phyloP scores from a whole-genome alignment of 257 asterid genomes.

The Rubia yunnanensis region DNA sequence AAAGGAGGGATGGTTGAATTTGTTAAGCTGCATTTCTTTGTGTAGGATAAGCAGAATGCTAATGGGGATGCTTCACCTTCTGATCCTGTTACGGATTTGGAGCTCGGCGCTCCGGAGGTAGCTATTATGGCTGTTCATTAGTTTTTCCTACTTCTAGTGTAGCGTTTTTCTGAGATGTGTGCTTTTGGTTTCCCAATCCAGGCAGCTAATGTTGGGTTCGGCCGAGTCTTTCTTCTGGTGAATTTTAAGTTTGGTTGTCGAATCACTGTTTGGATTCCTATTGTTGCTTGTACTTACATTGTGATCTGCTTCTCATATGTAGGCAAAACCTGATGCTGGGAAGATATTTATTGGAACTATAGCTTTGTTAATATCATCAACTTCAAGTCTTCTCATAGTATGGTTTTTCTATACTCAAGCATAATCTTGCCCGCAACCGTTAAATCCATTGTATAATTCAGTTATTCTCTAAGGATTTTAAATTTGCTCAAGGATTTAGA shows the following conservation, averaged over 20 bases:
- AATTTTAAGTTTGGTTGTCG: background rate
- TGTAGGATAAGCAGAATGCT: conserved; percentile 22
- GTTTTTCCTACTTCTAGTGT: background rate
- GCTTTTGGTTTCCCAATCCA: conserved; percentile 17
- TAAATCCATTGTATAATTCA: background rate
- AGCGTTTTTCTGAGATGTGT: conserved; percentile 1
- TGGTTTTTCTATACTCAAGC: conserved; percentile 1
- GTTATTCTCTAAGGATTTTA: background rate
- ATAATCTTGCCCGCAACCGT: background rate
- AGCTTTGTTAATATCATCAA: conserved; percentile 42
- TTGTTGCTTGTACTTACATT: background rate
- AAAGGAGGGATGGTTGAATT: background rate
- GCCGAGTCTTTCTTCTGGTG: conserved; percentile 36
- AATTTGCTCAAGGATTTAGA: background rate
- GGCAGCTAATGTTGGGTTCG: conserved; percentile 42
- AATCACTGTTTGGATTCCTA: background rate
- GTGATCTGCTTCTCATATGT: background rate
- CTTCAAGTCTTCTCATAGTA: conserved; percentile 33
- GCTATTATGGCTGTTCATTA: background rate
- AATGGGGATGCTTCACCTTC: conserved; percentile 18
- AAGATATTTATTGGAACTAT: conserved; percentile 31
- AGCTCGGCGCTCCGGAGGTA: conserved; percentile 34
- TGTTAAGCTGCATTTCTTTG: background rate
- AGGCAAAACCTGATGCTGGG: conserved; percentile 52
- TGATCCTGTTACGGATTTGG: conserved; percentile 31